Base-by-base conservation (phyloP, 768 basidiomycete genomes). In the Suillus plorans region DNA sequence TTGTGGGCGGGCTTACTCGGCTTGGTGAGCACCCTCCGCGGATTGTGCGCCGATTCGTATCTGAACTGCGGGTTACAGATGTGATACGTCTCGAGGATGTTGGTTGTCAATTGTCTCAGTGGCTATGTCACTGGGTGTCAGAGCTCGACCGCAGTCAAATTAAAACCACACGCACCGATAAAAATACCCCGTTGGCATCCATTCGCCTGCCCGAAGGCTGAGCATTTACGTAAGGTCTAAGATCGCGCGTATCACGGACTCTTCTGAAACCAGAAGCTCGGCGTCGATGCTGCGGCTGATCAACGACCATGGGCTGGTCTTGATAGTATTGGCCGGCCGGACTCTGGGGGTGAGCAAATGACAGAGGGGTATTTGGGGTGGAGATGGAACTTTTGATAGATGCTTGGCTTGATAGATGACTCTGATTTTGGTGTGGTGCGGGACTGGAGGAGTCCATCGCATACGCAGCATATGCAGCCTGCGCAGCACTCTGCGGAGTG, bases 1-100 rank as follows among this genome's bases (percentile, higher is more conserved):
- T 99, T 99, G 75, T 97, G 92, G 0, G 86, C 84, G 0, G 95
- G 93, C 75, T 97, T 97, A 81, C 93, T 95, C 22, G 97, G 97
- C 76, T 99, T 99, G 28, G 97, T 99, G 64, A 99, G 83, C 20
- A 99, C 97, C 59, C 97, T 88, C 57, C 97, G 86, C 7, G 97
- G 97, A 78, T 99, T 99, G 76, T 93, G 92, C 2, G 91, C 80
- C 3, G 92, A 91, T 78, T 99, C 97, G 76, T 99, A 99, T 73
- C 91, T 87, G 83, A 98, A 99, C 67, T 86, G 82, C 13, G 96
- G 92, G 75, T 99, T 98, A 84, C 96, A 97, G 67, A 96, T 91
- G 71, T 86, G 89, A 80, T 91, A 99, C 20, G 95, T 98, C 66
- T 95, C 91, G 62, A 94, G 80, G 57, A 99, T 89, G 69, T 92